Conservation (phyloP, 352 stramenopile species). For the Phytophthora sp. region DNA sequence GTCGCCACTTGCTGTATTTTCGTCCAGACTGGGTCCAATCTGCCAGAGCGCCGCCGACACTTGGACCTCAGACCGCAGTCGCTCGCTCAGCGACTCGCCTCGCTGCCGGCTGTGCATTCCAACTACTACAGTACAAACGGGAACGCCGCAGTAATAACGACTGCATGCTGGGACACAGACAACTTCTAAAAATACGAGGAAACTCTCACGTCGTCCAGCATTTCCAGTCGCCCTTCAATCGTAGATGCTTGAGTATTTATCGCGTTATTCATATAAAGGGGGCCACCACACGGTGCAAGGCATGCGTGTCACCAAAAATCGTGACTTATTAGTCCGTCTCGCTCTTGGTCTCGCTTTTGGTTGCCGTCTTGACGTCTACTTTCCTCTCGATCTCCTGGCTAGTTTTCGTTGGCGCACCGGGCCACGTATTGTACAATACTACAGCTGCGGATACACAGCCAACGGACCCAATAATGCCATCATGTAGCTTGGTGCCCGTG, state of each 20-base stretch:
- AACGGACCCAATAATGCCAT: constrained; percentile 82
- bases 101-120: constrained; percentile 29
- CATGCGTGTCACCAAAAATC: constrained; percentile 11
- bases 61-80: constrained; percentile 54
- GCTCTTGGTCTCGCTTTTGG: constrained; percentile 22
- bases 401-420: constrained; percentile 45
- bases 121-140: background rate
- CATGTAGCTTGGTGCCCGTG: constrained; percentile 79
- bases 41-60: constrained; percentile 35
- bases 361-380: constrained; percentile 7
- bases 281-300: no score
- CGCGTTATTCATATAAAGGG: constrained; percentile 28
- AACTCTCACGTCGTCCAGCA: background rate
- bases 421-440: constrained; percentile 89
- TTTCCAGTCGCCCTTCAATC: constrained; percentile 10
- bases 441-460: constrained; percentile 83
- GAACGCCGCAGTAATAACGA: constrained; percentile 12
- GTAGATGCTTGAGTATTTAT: constrained; percentile 21
- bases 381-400: constrained; percentile 26
- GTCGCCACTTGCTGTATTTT: constrained; percentile 7
- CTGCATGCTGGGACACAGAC: background rate
- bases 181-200: constrained; percentile 24
- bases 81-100: constrained; percentile 54
- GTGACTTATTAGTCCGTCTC: constrained; percentile 27
- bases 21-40: constrained; percentile 1